These are phyloP conservation scores for Ogataea hybrid DNA, from an alignment of 1,139 yeast species.

Conservation along the genomic window DNA sequence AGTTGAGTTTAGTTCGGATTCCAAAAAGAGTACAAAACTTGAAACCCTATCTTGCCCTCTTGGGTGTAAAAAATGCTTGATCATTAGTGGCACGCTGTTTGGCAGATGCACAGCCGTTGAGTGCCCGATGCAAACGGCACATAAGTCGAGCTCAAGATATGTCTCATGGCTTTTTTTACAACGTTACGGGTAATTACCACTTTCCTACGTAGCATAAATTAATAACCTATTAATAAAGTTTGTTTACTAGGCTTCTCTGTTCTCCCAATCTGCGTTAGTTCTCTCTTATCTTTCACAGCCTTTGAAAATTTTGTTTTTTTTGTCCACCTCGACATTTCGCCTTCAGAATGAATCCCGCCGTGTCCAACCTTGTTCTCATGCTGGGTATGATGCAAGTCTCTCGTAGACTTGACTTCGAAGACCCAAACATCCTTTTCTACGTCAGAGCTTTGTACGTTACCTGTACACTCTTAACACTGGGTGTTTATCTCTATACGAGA, in stretches of 20 bases:
- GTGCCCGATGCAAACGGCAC: neutral
- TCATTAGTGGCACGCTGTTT: conserved; percentile 9
- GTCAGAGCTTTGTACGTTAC: conserved; percentile 72
- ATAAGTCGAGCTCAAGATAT: too few species aligned
- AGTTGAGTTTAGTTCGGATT: neutral
- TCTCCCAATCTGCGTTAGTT: too few species aligned
- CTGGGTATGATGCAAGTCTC: conserved; percentile 97
- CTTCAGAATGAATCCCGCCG: conserved; percentile 72
- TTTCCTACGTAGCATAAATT: too few species aligned
- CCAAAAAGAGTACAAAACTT: conserved; percentile 2
- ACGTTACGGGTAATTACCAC: too few species aligned
- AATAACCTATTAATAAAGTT: too few species aligned
- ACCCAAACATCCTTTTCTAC: conserved; percentile 70
- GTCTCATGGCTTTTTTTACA: too few species aligned
- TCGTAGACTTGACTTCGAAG: conserved; percentile 85
- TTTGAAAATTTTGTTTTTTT: conserved; percentile 7
- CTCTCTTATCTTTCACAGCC: conserved; percentile 4
- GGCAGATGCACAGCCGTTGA: conserved; percentile 10
- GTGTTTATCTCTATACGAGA: conserved; percentile 65
- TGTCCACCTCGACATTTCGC: conserved; percentile 8
- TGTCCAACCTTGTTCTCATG: conserved; percentile 85
- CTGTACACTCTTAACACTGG: conserved; percentile 65
- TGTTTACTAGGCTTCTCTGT: too few species aligned
- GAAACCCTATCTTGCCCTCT: conserved; percentile 12
- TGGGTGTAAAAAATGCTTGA: conserved; percentile 5